Evolutionary conservation across 2,329 filamentous ascomycete species (phyloP).

Genomic region (Stylonectria norvegica): DNA sequence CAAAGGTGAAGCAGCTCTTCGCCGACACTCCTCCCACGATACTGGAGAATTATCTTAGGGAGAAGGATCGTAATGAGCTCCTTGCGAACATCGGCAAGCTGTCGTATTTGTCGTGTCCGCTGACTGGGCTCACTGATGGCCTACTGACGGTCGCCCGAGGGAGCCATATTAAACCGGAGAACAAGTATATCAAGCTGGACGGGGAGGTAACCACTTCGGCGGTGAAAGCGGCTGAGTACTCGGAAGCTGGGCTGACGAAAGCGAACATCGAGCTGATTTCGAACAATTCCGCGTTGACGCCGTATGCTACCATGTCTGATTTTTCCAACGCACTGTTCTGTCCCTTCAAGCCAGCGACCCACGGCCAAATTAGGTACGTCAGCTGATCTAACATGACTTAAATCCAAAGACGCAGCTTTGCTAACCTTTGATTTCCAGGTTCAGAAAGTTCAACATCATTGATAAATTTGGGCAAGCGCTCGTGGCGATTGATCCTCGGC

Average conservation of each 20-base stretch:
- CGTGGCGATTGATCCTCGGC: slow-evolving; percentile 29
- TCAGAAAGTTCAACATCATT: slow-evolving; percentile 45
- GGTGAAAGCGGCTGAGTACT: neutral
- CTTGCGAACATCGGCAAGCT: slow-evolving; percentile 8
- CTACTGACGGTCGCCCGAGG: slow-evolving; percentile 35
- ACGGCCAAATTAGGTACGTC: slow-evolving; percentile 41
- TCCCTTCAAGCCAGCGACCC: slow-evolving; percentile 45
- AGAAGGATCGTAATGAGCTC: slow-evolving; percentile 8
- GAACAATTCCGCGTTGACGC: slow-evolving; percentile 30
- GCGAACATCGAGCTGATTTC: slow-evolving; percentile 23
- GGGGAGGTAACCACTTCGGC: neutral
- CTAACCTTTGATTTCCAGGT: slow-evolving; percentile 17
- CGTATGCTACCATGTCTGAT: slow-evolving; percentile 31
- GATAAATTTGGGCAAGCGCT: slow-evolving; percentile 48
- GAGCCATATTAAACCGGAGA: slow-evolving; percentile 39
- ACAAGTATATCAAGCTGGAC: slow-evolving; percentile 12
- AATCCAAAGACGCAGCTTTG: too few relatives aligned
- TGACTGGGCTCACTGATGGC: slow-evolving; percentile 31
- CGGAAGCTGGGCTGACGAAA: slow-evolving; percentile 14
- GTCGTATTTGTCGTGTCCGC: slow-evolving; percentile 27
- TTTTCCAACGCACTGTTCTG: slow-evolving; percentile 17
- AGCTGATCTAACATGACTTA: too few relatives aligned
- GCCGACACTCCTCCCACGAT: slow-evolving; percentile 21
- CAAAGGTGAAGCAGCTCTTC: slow-evolving; percentile 35
- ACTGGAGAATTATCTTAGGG: slow-evolving; percentile 10